Percentiles rank a stretch among this genome's conserved stretches.
Conservation (phyloP, 2,329 filamentous ascomycete species). For the Aschersonia sp. region DNA sequence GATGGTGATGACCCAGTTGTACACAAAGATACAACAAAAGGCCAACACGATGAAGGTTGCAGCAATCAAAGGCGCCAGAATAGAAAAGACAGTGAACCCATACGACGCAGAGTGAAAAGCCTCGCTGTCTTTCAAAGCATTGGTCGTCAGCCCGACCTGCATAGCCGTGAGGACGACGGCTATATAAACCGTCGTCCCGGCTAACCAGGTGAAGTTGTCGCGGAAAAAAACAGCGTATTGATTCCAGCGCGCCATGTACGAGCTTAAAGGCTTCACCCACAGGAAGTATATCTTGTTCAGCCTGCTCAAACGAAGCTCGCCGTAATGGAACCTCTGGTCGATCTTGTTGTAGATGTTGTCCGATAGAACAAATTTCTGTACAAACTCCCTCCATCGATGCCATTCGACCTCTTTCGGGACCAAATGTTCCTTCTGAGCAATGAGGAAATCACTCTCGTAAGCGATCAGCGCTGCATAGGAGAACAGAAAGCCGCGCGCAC, state of each 20-base stretch:
- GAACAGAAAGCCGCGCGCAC: conserved; percentile 3
- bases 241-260: conserved; percentile 12
- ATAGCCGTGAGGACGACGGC: conserved; percentile 31
- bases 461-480: conserved; percentile 9
- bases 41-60: conserved; percentile 9
- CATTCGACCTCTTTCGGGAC: conserved; percentile 19
- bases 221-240: conserved; percentile 25
- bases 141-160: conserved; percentile 29
- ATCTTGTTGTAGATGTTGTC: conserved; percentile 14
- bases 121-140: conserved; percentile 15
- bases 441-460: conserved; percentile 20
- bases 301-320: conserved; percentile 24
- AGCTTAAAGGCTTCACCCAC: conserved; percentile 9
- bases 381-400: conserved; percentile 19
- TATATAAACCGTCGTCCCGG: conserved; percentile 24
- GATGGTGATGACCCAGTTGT: background rate
- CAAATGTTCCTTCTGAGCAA: conserved; percentile 16
- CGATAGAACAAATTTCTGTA: conserved; percentile 11
- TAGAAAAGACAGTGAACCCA: conserved; percentile 33
- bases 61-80: conserved; percentile 22
- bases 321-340: conserved; percentile 23
- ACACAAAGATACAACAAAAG: conserved; percentile 7
- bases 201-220: conserved; percentile 26
- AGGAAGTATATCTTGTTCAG: conserved; percentile 26
- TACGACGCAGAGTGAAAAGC: conserved; percentile 28